Evolutionary conservation across 805 yeast species (phyloP), one percentile per base, ranked within the genome.

Genomic region (Saturnispora mendoncae): DNA sequence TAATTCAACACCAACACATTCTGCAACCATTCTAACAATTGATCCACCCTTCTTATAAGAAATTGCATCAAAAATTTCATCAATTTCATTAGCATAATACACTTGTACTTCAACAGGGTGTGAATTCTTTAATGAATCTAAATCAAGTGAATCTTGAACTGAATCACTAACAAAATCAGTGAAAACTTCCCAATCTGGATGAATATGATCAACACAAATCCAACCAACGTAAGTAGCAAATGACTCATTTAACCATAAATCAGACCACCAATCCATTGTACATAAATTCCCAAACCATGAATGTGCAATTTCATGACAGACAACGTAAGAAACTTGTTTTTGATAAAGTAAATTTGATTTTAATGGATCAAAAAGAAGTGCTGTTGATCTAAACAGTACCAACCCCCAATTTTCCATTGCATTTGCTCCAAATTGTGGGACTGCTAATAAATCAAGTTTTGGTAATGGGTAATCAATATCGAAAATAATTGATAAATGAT

Each of bases 261-360:
- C 92, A 52, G 84, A 85, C 95, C 95, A 84, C 92, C 94, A 85
- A 53, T 81, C 78, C 94, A 84, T 85, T 36, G 94, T 85, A 46
- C 84, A 90, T 51, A 81, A 71, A 60, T 85, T 80, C 42, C 95
- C 94, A 54, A 84, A 85, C 94, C 94, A 85, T 57, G 85, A 92
- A 61, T 84, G 95, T 9, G 94, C 94, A 44, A 84, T 67, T 62
- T 84, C 95, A 62, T 85, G 95, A 45, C 81, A 79, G 23, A 84
- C 82, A 26, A 84, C 94, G 54, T 83, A 83, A 5, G 86, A 79
- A 24, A 84, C 92, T 47, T 80, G 80, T 57, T 78, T 77, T 58
- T 80, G 74, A 52, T 72, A 73, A 17, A 68, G 48, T 1, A 66
- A 62, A 52, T 70, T 78, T 2, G 77, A 71, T 21, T 61, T 68